Conservation (phyloP, 2,329 filamentous ascomycete genomes). For the Cercospora janseana region DNA sequence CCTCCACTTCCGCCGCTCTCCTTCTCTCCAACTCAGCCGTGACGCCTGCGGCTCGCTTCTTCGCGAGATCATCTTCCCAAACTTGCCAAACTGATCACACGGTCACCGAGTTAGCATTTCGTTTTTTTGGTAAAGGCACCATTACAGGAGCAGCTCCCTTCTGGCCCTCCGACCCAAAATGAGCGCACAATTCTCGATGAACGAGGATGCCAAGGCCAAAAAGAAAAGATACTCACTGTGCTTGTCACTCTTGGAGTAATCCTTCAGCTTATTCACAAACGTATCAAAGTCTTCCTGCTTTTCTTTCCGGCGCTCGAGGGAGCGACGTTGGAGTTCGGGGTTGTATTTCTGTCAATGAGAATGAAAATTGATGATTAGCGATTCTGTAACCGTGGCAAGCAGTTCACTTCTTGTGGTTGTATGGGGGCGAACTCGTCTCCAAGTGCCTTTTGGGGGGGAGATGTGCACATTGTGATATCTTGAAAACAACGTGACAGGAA, state of each 20-base stretch:
- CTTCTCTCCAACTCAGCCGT: conserved; percentile 34
- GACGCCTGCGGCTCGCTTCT: conserved; percentile 28
- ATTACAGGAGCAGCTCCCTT: too few relatives aligned
- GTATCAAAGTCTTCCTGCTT: conserved; percentile 83
- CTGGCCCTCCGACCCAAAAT: too few relatives aligned
- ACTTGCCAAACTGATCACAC: conserved; percentile 38
- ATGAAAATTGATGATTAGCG: too few relatives aligned
- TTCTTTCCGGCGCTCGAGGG: conserved; percentile 73
- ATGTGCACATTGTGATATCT: too few relatives aligned
- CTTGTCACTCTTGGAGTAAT: conserved; percentile 87
- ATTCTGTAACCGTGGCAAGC: not conserved
- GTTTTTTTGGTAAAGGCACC: too few relatives aligned
- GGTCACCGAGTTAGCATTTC: not conserved
- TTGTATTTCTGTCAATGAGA: conserved; percentile 72
- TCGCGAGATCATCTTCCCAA: conserved; percentile 37
- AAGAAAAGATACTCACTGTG: conserved; percentile 62
- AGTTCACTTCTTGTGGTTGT: not conserved
- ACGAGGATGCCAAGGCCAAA: too few relatives aligned
- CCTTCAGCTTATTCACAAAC: conserved; percentile 79
- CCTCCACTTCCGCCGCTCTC: conserved; percentile 31
- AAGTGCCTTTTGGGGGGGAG: not conserved
- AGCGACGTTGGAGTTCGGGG: conserved; percentile 86
- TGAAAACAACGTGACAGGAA: too few relatives aligned
- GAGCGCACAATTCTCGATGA: too few relatives aligned
- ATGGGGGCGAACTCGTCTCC: not conserved